These are phyloP conservation scores for Dictyostelium citrinum DNA, from an alignment of 78 protist genomes.

Conservation along the genomic window DNA sequence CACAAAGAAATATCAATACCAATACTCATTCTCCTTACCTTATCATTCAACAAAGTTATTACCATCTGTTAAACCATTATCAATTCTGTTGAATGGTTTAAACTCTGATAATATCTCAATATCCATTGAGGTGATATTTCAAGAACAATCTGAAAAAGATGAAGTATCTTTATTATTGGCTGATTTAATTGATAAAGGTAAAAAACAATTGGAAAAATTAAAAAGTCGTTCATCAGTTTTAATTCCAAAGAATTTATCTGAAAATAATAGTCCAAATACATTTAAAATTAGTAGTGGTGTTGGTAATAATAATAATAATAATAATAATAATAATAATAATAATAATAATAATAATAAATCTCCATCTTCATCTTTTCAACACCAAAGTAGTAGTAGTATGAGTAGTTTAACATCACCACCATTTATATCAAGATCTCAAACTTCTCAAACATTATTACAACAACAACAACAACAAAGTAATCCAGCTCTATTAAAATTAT, in stretches of 20 bases:
- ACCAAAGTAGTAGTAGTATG: background rate
- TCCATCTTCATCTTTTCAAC: background rate
- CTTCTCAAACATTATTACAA: background rate
- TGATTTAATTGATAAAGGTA: background rate
- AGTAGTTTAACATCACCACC: background rate
- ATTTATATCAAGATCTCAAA: background rate
- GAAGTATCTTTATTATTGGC: background rate
- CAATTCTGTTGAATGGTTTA: slow-evolving; percentile 5
- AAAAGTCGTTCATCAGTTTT: background rate
- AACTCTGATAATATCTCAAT: background rate
- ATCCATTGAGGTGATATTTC: background rate
- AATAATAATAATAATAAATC: background rate
- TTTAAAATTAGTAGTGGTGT: background rate
- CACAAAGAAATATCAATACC: slow-evolving; percentile 21
- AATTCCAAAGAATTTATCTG: background rate
- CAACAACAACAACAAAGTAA: background rate
- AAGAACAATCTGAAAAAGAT: background rate
- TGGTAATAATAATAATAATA: too few relatives aligned
- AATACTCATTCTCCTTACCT: slow-evolving; percentile 15
- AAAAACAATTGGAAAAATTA: slow-evolving; percentile 14
- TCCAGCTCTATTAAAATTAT: background rate
- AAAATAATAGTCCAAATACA: background rate
- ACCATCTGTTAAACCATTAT: background rate
- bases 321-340: too few relatives aligned
- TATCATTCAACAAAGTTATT: background rate